A percentile compares a stretch with the other conserved stretches of the same genome.
phyloP scores from a whole-genome alignment of 176 grass and related monocot species.

The Aegilops longissima region DNA sequence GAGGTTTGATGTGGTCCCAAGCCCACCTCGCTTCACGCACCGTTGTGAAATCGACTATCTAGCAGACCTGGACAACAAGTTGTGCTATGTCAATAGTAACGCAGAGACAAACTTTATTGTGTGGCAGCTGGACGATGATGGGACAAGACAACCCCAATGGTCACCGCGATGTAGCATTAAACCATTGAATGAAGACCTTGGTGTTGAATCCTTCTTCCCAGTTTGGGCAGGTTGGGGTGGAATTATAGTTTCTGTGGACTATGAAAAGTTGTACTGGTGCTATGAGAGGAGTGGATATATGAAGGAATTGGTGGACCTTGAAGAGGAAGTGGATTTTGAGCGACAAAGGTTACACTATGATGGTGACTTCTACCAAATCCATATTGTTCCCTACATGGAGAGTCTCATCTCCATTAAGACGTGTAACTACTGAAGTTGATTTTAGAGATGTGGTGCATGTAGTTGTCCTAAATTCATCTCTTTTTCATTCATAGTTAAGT shows the following conservation, averaged over 20 bases:
- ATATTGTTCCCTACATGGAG: constrained; percentile 1
- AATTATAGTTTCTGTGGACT: background rate
- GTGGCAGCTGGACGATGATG: background rate
- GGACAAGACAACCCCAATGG: background rate
- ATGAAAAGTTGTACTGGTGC: background rate
- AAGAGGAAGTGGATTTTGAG: background rate
- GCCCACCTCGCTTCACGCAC: background rate
- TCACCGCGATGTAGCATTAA: background rate
- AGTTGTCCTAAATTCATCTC: background rate
- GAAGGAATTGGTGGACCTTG: background rate
- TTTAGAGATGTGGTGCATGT: background rate
- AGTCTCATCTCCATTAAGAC: background rate
- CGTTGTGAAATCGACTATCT: background rate
- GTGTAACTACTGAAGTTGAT: background rate
- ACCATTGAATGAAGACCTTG: background rate
- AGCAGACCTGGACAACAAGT: background rate
- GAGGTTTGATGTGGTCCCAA: background rate
- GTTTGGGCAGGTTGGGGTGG: background rate
- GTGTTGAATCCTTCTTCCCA: background rate
- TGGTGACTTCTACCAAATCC: background rate
- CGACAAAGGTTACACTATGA: background rate
- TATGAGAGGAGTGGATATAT: background rate
- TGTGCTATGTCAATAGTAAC: background rate
- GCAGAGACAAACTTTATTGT: background rate
- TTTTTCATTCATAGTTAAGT: background rate